Base-by-base conservation (phyloP, 2,329 filamentous ascomycete species). In the Trichothecium roseum region DNA sequence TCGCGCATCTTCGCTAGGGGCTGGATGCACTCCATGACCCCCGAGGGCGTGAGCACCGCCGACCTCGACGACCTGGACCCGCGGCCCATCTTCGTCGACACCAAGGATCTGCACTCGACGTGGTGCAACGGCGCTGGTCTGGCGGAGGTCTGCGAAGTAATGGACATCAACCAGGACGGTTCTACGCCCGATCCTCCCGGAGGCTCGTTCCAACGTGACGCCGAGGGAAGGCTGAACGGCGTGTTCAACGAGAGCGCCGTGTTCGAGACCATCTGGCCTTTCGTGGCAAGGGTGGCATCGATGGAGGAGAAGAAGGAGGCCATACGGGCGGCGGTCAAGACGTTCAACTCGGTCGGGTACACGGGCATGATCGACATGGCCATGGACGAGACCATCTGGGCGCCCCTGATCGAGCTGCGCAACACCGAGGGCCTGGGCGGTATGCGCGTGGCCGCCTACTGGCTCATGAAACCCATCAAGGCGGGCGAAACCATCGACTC, bases 361-460 rank as follows among this genome's bases (percentile, higher is more conserved):
- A 75, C 70, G 0, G 69, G 71, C 3, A 59, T 71, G 28, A 57
- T 73, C 7, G 72, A 76, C 35, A 75, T 76, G 72, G 72, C 72
- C 30, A 75, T 75, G 72, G 72, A 76, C 39, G 69, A 74, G 28
- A 64, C 61, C 17, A 63, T 64, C 1, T 76, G 72, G 71, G 64
- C 65, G 22, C 58, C 62, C 1, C 56, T 75, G 2, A 45, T 68
- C 0, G 60, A 60, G n/a, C 48, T 74, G 12, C 60, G 57, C 20
- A 46, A 53, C 10, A 52, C 59, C 13, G 53, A 57, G 4, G 45
- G 46, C 15, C 38, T 55, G 0, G 39, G 45, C 0, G 44, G 51
- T 9, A 60, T 75, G 44, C 57, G 68, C 4, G 50, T 76, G 3
- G 64, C 65, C 13, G 70, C 72, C 3, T 70, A 76, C 48, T 76